Percentiles rank a stretch among this genome's conserved stretches.
Evolutionary conservation across 2,329 filamentous ascomycete genomes (phyloP).

Genomic region (Pseudogymnoascus sp.): DNA sequence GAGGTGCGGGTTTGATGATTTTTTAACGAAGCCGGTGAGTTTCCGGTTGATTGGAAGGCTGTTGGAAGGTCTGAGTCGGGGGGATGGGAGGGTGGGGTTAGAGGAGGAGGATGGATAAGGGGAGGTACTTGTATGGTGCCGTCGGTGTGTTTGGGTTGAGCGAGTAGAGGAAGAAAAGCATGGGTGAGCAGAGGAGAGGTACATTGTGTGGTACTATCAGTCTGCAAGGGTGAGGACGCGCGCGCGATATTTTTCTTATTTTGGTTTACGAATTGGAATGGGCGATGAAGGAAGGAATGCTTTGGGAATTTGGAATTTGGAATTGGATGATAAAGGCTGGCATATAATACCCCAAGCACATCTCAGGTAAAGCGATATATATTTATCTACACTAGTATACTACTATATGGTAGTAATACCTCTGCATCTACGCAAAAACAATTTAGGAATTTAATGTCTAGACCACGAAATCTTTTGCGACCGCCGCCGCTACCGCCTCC

Average conservation of each 20-base stretch:
- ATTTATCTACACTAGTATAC: neutral
- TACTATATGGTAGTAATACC: neutral
- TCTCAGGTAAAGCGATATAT: neutral
- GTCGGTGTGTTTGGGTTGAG: neutral
- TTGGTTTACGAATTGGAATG: neutral
- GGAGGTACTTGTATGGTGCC: neutral
- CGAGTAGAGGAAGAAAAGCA: neutral
- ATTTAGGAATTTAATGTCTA: neutral
- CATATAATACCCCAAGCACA: neutral
- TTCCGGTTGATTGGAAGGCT: constrained; percentile 14
- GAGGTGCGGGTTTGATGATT: constrained; percentile 46
- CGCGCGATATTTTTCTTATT: neutral
- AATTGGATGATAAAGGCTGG: constrained; percentile 51
- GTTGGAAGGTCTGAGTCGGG: neutral
- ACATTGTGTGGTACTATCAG: neutral
- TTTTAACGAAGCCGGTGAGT: constrained; percentile 44
- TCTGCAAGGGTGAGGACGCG: neutral
- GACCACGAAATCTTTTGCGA: neutral
- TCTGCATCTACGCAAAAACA: neutral
- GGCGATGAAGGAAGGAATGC: constrained; percentile 59
- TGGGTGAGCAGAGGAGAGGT: neutral
- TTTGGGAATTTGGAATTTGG: constrained; percentile 99
- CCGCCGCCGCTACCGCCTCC: neutral
- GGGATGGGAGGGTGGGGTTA: neutral
- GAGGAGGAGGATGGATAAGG: neutral